A percentile compares a stretch with the other conserved stretches of the same genome.
These are phyloP conservation scores for Candida buenavistaensis DNA, from an alignment of 1,139 yeast genomes.

Conservation along the genomic window DNA sequence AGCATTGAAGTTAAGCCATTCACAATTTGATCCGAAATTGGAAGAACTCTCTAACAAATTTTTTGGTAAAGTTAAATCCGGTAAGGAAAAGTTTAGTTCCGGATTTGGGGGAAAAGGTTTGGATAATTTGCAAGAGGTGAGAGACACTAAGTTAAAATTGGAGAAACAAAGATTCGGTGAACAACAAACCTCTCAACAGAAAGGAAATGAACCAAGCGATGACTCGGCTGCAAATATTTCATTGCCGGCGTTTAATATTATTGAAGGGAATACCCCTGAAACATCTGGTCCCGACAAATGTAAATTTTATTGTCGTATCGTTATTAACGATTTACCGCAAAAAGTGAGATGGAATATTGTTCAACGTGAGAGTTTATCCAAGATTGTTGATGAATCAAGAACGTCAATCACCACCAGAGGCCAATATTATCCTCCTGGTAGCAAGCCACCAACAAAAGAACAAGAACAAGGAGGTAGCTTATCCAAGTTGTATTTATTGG, in stretches of 20 bases:
- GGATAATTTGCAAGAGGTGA: conserved; percentile 69
- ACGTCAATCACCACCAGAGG: conserved; percentile 87
- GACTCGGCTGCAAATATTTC: conserved; percentile 1
- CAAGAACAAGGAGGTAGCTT: conserved; percentile 33
- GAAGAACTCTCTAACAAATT: conserved; percentile 56
- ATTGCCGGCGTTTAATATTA: conserved; percentile 48
- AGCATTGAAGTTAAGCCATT: conserved; percentile 60
- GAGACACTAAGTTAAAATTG: conserved; percentile 56
- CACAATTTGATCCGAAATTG: conserved; percentile 53
- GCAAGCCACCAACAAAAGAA: conserved; percentile 33
- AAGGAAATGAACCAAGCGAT: conserved; percentile 4
- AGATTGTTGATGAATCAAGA: conserved; percentile 69
- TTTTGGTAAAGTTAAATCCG: conserved; percentile 61
- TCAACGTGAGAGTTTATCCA: conserved; percentile 62
- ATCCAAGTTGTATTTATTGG: conserved; percentile 72
- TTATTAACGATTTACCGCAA: conserved; percentile 85
- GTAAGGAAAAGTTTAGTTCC: conserved; percentile 63
- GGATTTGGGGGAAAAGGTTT: conserved; percentile 97
- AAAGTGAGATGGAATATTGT: conserved; percentile 82
- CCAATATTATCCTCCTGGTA: conserved; percentile 62
- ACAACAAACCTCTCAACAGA: conserved; percentile 15
- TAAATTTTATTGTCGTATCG: conserved; percentile 67
- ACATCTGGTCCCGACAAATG: conserved; percentile 64
- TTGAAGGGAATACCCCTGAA: conserved; percentile 58
- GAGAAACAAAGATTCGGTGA: conserved; percentile 43